Evolutionary conservation across 2,329 filamentous ascomycete genomes (phyloP), one percentile per base, ranked within the genome.

Genomic region (Xylariaceae sp.): DNA sequence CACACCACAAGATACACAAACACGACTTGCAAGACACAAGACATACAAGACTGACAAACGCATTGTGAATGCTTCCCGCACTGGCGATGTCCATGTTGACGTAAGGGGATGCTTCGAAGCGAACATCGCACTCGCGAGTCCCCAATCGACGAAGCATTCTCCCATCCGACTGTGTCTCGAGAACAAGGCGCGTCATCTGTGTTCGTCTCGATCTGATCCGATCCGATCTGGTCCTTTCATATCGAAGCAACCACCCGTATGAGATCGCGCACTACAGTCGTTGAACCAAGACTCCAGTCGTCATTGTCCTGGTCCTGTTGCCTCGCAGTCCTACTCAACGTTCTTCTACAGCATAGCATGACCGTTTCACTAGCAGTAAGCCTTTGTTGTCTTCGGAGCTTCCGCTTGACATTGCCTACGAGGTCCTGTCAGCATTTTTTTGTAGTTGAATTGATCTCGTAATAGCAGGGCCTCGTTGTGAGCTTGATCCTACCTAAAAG

Each of bases 301-400:
- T 54, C 44, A 51, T 43, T 30, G 50, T n/a, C 45, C 31, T 43
- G 40, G 51, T 48, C 7, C 34, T 55, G 34, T 43, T 53, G 53
- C 54, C 37, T 43, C 26, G 37, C 12, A 1, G 44, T 47, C 8
- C 26, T 29, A 54, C 54, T 11, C 41, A 47, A 46, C 12, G 12
- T 8, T 9, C 32, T 45, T 9, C n/a, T 19, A n/a, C 29, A 40
- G 27, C 30, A 47, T 41, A 50, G 8, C 6, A 42, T 31, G 12
- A 11, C 6, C 32, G 6, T n/a, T 4, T 19, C 19, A 19, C 19
- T 19, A 19, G 19, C 1, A 19, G 19, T 19, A 19, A 19, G 19
- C 19, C 19, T 19, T 19, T 19, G 19, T 19, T 19, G 19, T 19
- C 19, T 19, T 19, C 19, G 19, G 2, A 37, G 8, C 5, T 37